phyloP scores from a whole-genome alignment of 768 basidiomycete species.

The Lactarius psammicola region DNA sequence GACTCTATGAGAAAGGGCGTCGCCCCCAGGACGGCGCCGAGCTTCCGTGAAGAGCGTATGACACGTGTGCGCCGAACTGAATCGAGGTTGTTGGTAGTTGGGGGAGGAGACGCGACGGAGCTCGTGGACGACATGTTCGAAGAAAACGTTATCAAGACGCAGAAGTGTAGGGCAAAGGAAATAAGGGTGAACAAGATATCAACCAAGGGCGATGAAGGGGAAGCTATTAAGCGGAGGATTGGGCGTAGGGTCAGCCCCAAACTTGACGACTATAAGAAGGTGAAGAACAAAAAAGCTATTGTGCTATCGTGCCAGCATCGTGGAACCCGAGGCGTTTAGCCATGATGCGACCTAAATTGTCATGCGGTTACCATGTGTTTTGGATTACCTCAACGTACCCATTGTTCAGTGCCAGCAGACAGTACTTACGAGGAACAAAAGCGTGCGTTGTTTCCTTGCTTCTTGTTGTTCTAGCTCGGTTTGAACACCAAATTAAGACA shows the following conservation, averaged over 20 bases:
- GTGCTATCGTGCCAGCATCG: not conserved
- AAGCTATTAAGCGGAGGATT: not conserved
- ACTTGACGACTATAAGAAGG: not conserved
- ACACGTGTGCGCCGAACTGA: conserved; percentile 25
- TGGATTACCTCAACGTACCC: not conserved
- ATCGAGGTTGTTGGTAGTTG: conserved; percentile 25
- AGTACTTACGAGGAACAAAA: conserved; percentile 11
- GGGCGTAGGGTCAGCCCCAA: conserved; percentile 4
- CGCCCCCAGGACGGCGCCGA: conserved; percentile 28
- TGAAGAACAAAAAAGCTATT: conserved; percentile 4
- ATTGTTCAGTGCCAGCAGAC: not conserved
- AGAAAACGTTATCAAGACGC: not conserved
- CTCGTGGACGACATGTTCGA: conserved; percentile 4
- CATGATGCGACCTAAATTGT: not conserved
- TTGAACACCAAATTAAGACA: not conserved
- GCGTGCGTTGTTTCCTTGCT: not conserved
- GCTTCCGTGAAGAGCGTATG: conserved; percentile 28
- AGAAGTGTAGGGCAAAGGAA: not conserved
- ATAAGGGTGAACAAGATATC: not conserved
- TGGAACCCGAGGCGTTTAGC: not conserved
- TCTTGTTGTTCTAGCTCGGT: not conserved
- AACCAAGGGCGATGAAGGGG: not conserved
- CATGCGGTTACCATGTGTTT: conserved; percentile 16
- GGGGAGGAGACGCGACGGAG: conserved; percentile 3
- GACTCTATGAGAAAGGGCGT: conserved; percentile 27